Evolutionary conservation across 345 rosid genomes (phyloP).

Genomic region (Eucalyptus dawsonii): DNA sequence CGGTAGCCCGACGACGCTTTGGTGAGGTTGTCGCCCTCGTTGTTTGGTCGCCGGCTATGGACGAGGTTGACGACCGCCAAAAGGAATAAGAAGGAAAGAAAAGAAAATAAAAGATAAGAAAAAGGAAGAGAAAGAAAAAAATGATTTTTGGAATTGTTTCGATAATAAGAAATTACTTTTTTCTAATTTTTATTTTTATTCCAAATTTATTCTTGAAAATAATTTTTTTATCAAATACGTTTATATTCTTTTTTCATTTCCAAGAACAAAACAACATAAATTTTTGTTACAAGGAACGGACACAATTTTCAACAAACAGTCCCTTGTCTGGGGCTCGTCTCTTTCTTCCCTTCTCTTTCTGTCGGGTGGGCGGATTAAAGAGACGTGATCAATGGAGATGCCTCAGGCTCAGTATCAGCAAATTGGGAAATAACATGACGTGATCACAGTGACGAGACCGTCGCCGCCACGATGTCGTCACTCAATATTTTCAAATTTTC

Average conservation of each 20-base stretch:
- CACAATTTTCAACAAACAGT: too few species aligned
- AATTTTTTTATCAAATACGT: too few species aligned
- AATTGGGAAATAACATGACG: background rate
- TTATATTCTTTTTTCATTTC: rapidly evolving
- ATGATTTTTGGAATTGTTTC: too few species aligned
- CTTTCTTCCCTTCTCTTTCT: background rate
- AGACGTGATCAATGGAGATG: background rate
- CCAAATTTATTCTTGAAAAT: rapidly evolving
- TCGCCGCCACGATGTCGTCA: background rate
- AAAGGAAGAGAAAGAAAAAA: too few species aligned
- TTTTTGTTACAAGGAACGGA: too few species aligned
- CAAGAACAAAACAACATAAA: rapidly evolving
- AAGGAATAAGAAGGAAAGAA: too few species aligned
- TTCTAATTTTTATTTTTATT: too few species aligned
- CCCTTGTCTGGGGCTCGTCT: too few species aligned
- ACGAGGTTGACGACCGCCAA: rapidly evolving
- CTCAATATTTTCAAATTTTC: background rate
- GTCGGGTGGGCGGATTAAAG: background rate
- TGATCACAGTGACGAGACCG: background rate
- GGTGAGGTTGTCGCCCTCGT: rapidly evolving
- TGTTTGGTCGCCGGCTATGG: rapidly evolving
- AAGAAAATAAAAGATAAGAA: too few species aligned
- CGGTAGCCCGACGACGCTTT: rapidly evolving
- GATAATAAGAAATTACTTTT: too few species aligned
- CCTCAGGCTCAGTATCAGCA: background rate